Evolutionary conservation across 345 rosid genomes (phyloP), one percentile per base, ranked within the genome.

Genomic region (Eucalyptus sideroxylon): DNA sequence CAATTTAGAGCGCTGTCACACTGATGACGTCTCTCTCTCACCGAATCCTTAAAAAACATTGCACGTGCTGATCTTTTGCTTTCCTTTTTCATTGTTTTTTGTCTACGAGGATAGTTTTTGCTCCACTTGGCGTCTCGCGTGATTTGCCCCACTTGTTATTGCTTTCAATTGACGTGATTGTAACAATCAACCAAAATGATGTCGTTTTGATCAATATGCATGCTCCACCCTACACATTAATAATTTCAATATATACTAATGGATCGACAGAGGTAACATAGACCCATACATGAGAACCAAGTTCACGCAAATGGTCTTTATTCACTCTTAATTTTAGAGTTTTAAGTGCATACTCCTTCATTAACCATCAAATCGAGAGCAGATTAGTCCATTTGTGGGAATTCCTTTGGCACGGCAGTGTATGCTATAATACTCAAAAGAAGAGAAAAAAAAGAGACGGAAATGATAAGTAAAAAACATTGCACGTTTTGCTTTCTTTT

Each of bases 361-460:
- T 6, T 27, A 60, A 60, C 31, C n/a, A 60, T 60, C 34, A 60
- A 27, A 60, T 60, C 4, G 6, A 13, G 69, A 13, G 69, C n/a
- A 30, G 1, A 62, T 27, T 30, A 62, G 17, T 30, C 31, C 69
- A 3, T 62, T 56, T 56, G 62, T 56, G 62, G 16, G 0, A 62
- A 27, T 62, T 62, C 9, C n/a, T 62, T 30, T 30, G 2, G 13
- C 31, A 12, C 0, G 16, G 8, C 16, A 60, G n/a, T 11, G 7
- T 59, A 27, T 27, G 69, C 69, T 60, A 62, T 62, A 30, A 56
- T 56, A 56, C 30, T 56, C 1, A 10, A 56, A 56, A 24, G 6
- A 62, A 6, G 69, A 6, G 11, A 1, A 6, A 3, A 4, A 9
- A 4, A 1, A 45, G 8, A 51, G 8, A 4, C n/a, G 62, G 30